Evolutionary conservation across 2,329 filamentous ascomycete genomes (phyloP), one percentile per base, ranked within the genome.

Genomic region (Cercospora sp.): DNA sequence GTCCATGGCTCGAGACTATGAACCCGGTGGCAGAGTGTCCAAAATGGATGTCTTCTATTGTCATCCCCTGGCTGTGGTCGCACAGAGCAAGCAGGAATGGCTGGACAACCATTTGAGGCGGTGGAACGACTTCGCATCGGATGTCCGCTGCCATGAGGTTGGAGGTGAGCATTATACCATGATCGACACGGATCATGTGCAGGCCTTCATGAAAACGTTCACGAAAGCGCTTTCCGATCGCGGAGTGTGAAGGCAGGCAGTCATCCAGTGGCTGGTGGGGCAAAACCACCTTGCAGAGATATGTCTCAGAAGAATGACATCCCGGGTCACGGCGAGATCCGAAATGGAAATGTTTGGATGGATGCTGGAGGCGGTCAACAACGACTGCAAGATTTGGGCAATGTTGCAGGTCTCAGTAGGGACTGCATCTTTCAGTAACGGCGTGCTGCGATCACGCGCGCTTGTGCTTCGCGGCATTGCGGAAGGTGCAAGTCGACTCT

Each of bases 21-120:
- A 84, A 59, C 83, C 83, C 1, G n/a, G 18, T 0, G 82, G 82
- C 0, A 65, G 26, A 0, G 78, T 84, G 0, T 64, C 66, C 0
- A 13, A 36, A 1, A 79, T 84, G 58, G 82, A 85, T 71, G 75
- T 84, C 1, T 84, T 85, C 26, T 63, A 67, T 67, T 77, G 79
- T 36, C 79, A 78, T 1, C 69, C 73, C 5, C 81, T 82, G 12
- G 70, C 80, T 1, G 75, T 69, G 33, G 69, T 68, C 1, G 76
- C 74, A 3, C 71, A 67, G 18, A 72, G 72, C 26, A 70, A 71
- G n/a, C 68, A 78, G 31, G 76, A 79, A 36, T 81, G 77, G 78
- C 36, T 78, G 16, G 60, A 68, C 6, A 71, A 68, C 1, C 71
- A 73, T 57, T 51, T 76, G 63, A 65, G 60, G 16, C 59, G 66